These are phyloP conservation scores for Taphrina populina DNA, from an alignment of 1,139 yeast genomes.

Conservation along the genomic window DNA sequence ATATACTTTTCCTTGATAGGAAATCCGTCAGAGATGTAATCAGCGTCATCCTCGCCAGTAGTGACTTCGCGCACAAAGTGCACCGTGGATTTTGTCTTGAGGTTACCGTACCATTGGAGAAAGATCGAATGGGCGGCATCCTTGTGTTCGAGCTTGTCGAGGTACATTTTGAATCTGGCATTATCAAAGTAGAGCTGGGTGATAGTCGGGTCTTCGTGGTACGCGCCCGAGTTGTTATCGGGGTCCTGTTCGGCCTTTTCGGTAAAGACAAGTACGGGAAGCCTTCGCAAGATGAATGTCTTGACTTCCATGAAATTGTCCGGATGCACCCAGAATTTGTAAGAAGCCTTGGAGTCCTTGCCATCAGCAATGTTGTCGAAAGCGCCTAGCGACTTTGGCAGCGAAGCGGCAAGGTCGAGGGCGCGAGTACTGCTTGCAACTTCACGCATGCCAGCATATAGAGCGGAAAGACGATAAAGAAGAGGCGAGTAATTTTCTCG, in stretches of 20 bases:
- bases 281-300: conserved; percentile 84
- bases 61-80: conserved; percentile 73
- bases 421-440: conserved; percentile 12
- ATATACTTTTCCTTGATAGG: conserved; percentile 76
- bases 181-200: conserved; percentile 88
- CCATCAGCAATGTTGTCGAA: conserved; percentile 35
- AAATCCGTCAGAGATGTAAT: conserved; percentile 59
- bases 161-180: conserved; percentile 76
- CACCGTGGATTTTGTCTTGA: conserved; percentile 72
- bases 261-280: conserved; percentile 81
- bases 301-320: conserved; percentile 96
- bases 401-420: conserved; percentile 13
- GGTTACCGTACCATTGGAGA: conserved; percentile 86
- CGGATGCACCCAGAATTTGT: conserved; percentile 94
- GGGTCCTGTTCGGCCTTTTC: conserved; percentile 47
- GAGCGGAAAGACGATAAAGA: conserved; percentile 24
- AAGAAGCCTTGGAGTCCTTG: conserved; percentile 55
- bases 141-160: conserved; percentile 67
- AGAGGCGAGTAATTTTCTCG: conserved; percentile 77
- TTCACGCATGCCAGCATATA: conserved; percentile 28
- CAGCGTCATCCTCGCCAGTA: conserved; percentile 52
- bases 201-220: conserved; percentile 68
- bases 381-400: conserved; percentile 24
- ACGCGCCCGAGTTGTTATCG: conserved; percentile 44
- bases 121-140: conserved; percentile 74